Evolutionary conservation across 2,329 filamentous ascomycete genomes (phyloP).

Genomic region (Penicillium digitatum): DNA sequence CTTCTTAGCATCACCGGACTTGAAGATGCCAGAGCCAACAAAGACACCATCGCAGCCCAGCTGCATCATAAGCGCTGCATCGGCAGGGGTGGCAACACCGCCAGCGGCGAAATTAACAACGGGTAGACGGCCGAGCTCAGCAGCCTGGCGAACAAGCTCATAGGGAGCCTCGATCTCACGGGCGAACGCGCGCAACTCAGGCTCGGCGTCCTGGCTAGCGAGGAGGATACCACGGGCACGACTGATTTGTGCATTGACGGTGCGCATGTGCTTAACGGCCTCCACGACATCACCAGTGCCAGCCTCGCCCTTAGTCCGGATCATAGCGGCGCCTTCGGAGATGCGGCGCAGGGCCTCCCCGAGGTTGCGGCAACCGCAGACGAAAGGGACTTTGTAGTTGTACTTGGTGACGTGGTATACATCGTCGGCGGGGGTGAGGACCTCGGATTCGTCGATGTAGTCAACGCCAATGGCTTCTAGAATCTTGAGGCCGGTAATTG

Average conservation of each 20-base stretch:
- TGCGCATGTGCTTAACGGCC: constrained; percentile 93
- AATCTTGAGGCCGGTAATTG: constrained; percentile 54
- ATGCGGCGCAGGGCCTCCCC: constrained; percentile 90
- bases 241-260: constrained; percentile 77
- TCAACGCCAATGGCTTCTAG: constrained; percentile 92
- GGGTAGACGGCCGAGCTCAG: constrained; percentile 78
- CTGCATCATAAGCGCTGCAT: constrained; percentile 99
- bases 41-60: constrained; percentile 97
- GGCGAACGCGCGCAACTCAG: constrained; percentile 72
- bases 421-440: constrained; percentile 90
- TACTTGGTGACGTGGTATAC: constrained; percentile 88
- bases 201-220: constrained; percentile 50
- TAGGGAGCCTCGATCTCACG: constrained; percentile 77
- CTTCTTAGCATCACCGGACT: constrained; percentile 85
- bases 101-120: constrained; percentile 98
- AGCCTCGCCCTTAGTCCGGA: constrained; percentile 96
- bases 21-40: constrained; percentile 96
- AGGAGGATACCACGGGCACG: constrained; percentile 58
- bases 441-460: constrained; percentile 98
- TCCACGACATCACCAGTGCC: constrained; percentile 96
- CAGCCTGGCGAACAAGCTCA: constrained; percentile 77
- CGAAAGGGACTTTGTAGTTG: constrained; percentile 78
- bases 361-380: constrained; percentile 92
- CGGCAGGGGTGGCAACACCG: constrained; percentile 97
- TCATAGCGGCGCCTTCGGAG: constrained; percentile 94